A percentile compares a stretch with the other conserved stretches of the same genome.
Conservation (phyloP, 2,329 filamentous ascomycete species). For the Aureobasidium sp. region DNA sequence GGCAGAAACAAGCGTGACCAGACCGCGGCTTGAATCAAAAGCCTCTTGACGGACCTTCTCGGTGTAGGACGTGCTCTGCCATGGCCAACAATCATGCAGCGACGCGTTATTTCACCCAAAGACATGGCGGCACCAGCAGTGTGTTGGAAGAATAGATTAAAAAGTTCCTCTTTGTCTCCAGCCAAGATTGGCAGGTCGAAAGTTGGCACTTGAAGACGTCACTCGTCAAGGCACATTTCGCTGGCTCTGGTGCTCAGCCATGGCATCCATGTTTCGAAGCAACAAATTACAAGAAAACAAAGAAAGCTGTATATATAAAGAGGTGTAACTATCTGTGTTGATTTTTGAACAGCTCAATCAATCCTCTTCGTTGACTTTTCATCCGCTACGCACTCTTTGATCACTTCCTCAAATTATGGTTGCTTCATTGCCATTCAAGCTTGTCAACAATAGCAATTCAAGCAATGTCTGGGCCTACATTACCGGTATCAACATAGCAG, state of each 20-base stretch:
- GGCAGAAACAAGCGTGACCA: too few species aligned
- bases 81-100: too few species aligned
- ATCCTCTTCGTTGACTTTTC: not conserved
- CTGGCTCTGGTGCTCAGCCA: slow-evolving; percentile 5
- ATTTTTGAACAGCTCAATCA: not conserved
- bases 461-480: slow-evolving; percentile 31
- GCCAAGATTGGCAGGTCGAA: slow-evolving; percentile 8
- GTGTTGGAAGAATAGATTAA: slow-evolving; percentile 8
- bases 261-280: not conserved
- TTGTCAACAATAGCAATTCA: slow-evolving; percentile 30
- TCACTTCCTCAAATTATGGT: slow-evolving; percentile 24
- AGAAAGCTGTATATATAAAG: slow-evolving; percentile 3
- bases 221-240: not conserved
- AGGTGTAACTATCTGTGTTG: not conserved
- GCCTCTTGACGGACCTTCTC: too few species aligned
- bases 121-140: not conserved
- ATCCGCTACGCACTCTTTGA: not conserved
- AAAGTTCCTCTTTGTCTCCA: not conserved
- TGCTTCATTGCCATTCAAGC: slow-evolving; percentile 28
- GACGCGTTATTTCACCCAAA: not conserved
- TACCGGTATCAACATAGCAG: slow-evolving; percentile 32
- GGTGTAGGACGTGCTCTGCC: too few species aligned
- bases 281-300: slow-evolving; percentile 4
- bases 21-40: too few species aligned
- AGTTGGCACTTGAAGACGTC: slow-evolving; percentile 13